Conservation (phyloP, 768 basidiomycete species). For the Daedalea quercina region DNA sequence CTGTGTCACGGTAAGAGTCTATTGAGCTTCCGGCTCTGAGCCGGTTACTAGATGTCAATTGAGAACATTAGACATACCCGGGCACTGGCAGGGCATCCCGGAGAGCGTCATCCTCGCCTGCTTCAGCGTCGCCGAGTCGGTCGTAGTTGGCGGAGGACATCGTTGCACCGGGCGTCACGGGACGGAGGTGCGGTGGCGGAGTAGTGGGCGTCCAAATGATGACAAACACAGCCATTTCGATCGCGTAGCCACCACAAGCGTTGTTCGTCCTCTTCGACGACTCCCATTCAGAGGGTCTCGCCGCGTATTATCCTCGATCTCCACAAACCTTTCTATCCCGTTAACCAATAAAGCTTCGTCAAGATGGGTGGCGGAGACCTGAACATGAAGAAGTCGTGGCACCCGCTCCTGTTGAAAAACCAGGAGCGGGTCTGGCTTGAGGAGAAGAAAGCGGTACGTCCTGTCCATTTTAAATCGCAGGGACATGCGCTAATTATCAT, state of each 20-base stretch:
- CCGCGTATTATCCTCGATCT: conserved; percentile 8
- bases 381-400: conserved; percentile 99
- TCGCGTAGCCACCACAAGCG: background rate
- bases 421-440: conserved; percentile 99
- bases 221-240: conserved; percentile 22
- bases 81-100: conserved; percentile 13
- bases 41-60: conserved; percentile 6
- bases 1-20: conserved; percentile 31
- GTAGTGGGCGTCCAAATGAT: conserved; percentile 20
- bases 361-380: conserved; percentile 98
- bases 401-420: conserved; percentile 95
- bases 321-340: conserved; percentile 5
- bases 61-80: conserved; percentile 18
- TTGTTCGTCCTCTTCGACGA: background rate
- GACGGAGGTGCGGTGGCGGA: background rate
- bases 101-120: conserved; percentile 24
- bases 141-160: conserved; percentile 22
- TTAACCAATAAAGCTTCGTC: conserved; percentile 20
- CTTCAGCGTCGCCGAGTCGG: conserved; percentile 23
- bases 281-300: conserved; percentile 2
- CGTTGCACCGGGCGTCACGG: conserved; percentile 7
- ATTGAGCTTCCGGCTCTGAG: conserved; percentile 15
- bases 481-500: background rate
- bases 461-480: conserved; percentile 9
- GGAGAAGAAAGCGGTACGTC: conserved; percentile 89